Conservation (phyloP, 768 basidiomycete genomes). For the Amanita jacksonii region DNA sequence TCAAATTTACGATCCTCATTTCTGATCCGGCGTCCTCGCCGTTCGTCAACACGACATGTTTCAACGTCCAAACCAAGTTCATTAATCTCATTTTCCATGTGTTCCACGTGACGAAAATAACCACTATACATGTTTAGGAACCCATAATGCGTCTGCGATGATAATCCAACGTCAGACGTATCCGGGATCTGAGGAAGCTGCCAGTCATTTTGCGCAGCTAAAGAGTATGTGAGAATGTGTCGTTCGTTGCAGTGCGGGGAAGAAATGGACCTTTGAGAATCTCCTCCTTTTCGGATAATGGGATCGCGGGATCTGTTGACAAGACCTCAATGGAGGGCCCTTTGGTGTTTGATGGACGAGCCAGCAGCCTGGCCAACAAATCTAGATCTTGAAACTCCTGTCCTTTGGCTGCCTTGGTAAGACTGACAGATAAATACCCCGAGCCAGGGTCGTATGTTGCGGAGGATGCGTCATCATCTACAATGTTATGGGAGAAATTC, state of each 20-base stretch:
- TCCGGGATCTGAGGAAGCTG: conserved; percentile 57
- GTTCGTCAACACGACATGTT: conserved; percentile 36
- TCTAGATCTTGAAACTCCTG: conserved; percentile 72
- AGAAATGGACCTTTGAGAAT: conserved; percentile 41
- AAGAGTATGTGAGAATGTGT: conserved; percentile 8
- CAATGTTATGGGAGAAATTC: conserved; percentile 55
- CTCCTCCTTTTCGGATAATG: conserved; percentile 43
- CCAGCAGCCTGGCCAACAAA: conserved; percentile 66
- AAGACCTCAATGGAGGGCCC: conserved; percentile 51
- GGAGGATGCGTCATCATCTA: conserved; percentile 61
- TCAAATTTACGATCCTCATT: conserved; percentile 78
- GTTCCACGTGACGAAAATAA: conserved; percentile 63
- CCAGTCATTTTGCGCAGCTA: conserved; percentile 78
- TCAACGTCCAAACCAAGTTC: conserved; percentile 68
- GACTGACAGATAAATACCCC: conserved; percentile 67
- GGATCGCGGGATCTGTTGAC: conserved; percentile 18
- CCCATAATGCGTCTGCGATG: conserved; percentile 50
- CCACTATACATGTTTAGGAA: conserved; percentile 69
- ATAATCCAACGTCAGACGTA: conserved; percentile 28
- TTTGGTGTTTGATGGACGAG: conserved; percentile 41
- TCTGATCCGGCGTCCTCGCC: conserved; percentile 40
- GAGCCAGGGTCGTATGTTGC: conserved; percentile 68
- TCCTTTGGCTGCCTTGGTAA: conserved; percentile 60
- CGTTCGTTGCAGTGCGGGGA: neutral
- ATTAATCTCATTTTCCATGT: conserved; percentile 75